Evolutionary conservation across 2,329 filamentous ascomycete genomes (phyloP).

Genomic region (Pyricularia grisea): DNA sequence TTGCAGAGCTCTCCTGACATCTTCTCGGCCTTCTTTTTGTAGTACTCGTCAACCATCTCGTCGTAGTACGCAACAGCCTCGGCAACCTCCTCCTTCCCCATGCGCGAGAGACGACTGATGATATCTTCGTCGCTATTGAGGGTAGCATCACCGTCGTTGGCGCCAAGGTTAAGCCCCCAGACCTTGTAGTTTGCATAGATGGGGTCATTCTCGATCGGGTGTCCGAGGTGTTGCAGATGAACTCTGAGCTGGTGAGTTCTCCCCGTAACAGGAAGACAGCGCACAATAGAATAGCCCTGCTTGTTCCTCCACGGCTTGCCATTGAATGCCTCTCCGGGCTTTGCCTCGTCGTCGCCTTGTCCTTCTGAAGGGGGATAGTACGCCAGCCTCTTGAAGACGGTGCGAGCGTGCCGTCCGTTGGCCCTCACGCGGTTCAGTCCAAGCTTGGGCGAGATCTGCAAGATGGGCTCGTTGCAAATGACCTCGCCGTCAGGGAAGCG

Average conservation of each 20-base stretch:
- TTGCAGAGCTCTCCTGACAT: conserved; percentile 80
- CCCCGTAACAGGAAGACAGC: conserved; percentile 86
- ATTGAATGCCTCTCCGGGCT: conserved; percentile 6
- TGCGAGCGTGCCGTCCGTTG: conserved; percentile 80
- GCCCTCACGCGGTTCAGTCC: conserved; percentile 91
- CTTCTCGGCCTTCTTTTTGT: conserved; percentile 85
- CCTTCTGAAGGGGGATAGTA: conserved; percentile 62
- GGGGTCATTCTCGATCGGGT: conserved; percentile 94
- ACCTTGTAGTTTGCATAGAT: conserved; percentile 94
- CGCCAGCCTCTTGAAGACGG: conserved; percentile 85
- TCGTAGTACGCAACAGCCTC: conserved; percentile 90
- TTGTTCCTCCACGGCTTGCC: conserved; percentile 37
- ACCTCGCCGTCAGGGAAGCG: conserved; percentile 87
- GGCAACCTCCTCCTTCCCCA: conserved; percentile 91
- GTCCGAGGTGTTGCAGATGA: conserved; percentile 86
- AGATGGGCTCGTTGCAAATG: conserved; percentile 85
- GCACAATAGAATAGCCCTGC: conserved; percentile 86
- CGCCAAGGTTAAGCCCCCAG: conserved; percentile 74
- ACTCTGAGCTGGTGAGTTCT: conserved; percentile 93
- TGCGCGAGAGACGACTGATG: conserved; percentile 71
- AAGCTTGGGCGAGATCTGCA: conserved; percentile 89
- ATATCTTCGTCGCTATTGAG: conserved; percentile 80
- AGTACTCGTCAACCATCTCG: conserved; percentile 83
- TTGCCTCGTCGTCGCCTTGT: background rate
- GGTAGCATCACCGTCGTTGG: conserved; percentile 52